Evolutionary conservation across 768 basidiomycete genomes (phyloP), one percentile per base, ranked within the genome.

Genomic region (Lactarius trivialis): DNA sequence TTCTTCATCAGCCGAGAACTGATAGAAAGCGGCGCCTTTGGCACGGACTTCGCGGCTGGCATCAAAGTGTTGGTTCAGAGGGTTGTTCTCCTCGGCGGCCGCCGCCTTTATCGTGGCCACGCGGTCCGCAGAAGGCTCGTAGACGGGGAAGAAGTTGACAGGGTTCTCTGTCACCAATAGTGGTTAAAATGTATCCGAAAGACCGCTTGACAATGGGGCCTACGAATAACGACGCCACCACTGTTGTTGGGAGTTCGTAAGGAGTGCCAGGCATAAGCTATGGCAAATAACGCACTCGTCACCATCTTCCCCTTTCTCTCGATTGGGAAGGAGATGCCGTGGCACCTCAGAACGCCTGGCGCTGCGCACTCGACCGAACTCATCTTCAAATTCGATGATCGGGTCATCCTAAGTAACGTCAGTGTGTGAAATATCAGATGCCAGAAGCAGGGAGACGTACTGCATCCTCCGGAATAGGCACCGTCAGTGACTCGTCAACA

Each of bases 1-100:
- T 66, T 90, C 89, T 69, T 93, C 91, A 68, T 97, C 93, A 3
- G 72, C 81, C 14, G 92, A 91, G 73, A 98, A 95, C 71, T 91
- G 89, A 73, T 96, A 97, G 74, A 89, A 92, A 1, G 84, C 94
- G 1, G 96, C 95, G 49, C 91, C 97, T 72, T 87, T 88, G 14
- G 89, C 84, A 17, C 97, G 89, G 21, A 89, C 85, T 74, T 99
- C 96, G 55, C 74, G 76, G 0, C 82, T 79, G 0, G 91, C 82
- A 71, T 98, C 91, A 71, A 92, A 99, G 72, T 97, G 93, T 3
- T 79, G 73, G 12, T 81, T 78, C 7, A 91, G 78, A 0, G 89
- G 89, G 51, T 86, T 88, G 65, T 86, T 81, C 37, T 82, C 76
- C 65, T 94, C 91, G 2, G 85, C 81, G 43, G 83, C 76, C 17